Evolutionary conservation across 768 basidiomycete species (phyloP).

Genomic region (Tulasnella sp.): DNA sequence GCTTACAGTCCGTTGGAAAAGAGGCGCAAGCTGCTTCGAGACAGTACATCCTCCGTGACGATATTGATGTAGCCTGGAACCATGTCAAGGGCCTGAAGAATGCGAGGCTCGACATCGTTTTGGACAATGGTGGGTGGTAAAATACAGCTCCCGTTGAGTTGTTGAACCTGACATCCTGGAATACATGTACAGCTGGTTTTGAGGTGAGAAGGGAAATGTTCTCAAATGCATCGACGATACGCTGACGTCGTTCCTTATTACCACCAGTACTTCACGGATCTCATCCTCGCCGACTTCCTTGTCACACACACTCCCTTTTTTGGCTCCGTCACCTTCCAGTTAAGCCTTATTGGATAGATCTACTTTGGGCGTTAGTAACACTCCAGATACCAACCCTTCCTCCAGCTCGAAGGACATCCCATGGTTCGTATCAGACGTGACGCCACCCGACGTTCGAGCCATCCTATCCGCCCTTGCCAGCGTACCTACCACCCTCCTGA

Average conservation of each 20-base stretch:
- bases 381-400: not conserved
- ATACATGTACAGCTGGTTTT: conserved; percentile 72
- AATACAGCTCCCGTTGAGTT: not conserved
- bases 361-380: conserved; percentile 2
- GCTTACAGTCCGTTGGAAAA: conserved; percentile 70
- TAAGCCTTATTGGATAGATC: conserved; percentile 21
- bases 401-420: conserved; percentile 83
- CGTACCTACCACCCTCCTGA: conserved; percentile 46
- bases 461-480: conserved; percentile 39
- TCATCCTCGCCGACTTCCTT: conserved; percentile 88
- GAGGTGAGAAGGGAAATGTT: conserved; percentile 67
- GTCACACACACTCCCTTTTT: conserved; percentile 81
- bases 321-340: conserved; percentile 84
- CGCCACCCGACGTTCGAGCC: conserved; percentile 67
- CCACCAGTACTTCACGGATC: conserved; percentile 75
- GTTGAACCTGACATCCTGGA: too few species aligned
- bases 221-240: not conserved
- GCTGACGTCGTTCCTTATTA: not conserved
- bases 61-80: conserved; percentile 65
- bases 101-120: conserved; percentile 65
- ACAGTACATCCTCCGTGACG: conserved; percentile 74
- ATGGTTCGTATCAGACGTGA: conserved; percentile 96
- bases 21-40: conserved; percentile 70
- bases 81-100: conserved; percentile 47
- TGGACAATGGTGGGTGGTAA: conserved; percentile 66